These are phyloP conservation scores for Trametes meyenii DNA, from an alignment of 768 basidiomycete species.

Conservation along the genomic window DNA sequence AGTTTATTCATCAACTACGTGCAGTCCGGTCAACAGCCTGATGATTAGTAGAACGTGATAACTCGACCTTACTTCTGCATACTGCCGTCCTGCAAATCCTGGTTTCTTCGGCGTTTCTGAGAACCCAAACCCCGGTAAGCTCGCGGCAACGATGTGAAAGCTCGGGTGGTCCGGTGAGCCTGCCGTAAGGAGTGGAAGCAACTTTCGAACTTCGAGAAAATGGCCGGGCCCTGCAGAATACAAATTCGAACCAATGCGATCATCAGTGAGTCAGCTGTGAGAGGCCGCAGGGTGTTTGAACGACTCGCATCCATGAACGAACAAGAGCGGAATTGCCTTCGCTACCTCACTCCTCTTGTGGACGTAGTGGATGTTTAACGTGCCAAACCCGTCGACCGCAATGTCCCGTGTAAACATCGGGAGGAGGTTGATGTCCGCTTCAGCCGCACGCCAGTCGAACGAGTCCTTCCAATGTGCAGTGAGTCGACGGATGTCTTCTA, in stretches of 20 bases:
- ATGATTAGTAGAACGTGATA: neutral
- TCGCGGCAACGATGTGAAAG: conserved; percentile 34
- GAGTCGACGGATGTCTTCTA: conserved; percentile 33
- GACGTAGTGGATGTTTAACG: conserved; percentile 39
- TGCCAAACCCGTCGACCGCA: conserved; percentile 35
- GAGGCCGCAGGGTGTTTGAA: no score
- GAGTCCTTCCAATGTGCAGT: conserved; percentile 33
- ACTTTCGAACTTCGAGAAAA: conserved; percentile 32
- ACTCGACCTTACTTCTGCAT: conserved; percentile 28
- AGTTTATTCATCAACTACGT: conserved; percentile 21
- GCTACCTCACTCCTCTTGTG: conserved; percentile 34
- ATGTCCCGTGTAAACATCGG: conserved; percentile 41
- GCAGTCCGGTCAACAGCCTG: no score
- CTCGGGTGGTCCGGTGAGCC: conserved; percentile 24
- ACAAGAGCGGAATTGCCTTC: conserved; percentile 35
- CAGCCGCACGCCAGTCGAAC: conserved; percentile 37
- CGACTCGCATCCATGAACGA: conserved; percentile 37
- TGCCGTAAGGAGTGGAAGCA: conserved; percentile 31
- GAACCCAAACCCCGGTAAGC: conserved; percentile 34
- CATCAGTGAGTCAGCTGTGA: neutral
- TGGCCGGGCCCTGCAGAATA: conserved; percentile 31
- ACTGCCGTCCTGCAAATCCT: conserved; percentile 29
- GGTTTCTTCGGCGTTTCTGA: conserved; percentile 30
- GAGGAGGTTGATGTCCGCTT: conserved; percentile 36
- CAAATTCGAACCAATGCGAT: neutral